Conservation (phyloP, 2,329 filamentous ascomycete species). For the Rhexocercosporidium sp. region DNA sequence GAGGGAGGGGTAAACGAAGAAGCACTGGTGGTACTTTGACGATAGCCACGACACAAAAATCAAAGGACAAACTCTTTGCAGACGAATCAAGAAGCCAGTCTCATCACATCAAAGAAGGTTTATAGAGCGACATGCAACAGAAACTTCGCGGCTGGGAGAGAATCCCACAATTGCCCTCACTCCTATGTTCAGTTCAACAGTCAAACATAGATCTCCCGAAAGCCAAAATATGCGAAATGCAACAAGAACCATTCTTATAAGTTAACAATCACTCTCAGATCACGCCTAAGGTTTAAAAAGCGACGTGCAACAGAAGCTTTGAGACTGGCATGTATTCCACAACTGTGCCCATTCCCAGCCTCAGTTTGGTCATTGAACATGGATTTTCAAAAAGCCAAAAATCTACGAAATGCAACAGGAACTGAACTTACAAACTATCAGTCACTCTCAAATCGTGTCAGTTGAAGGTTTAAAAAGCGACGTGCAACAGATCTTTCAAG, state of each 20-base stretch:
- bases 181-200: too few species aligned
- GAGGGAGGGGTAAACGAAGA: too few species aligned
- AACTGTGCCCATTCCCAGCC: too few species aligned
- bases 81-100: too few species aligned
- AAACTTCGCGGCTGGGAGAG: background rate
- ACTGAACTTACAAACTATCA: background rate
- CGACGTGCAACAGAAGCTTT: background rate
- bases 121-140: background rate
- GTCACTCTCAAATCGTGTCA: background rate
- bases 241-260: background rate
- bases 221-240: slow-evolving; percentile 1
- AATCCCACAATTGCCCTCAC: too few species aligned
- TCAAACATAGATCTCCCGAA: background rate
- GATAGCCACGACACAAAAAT: too few species aligned
- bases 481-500: background rate
- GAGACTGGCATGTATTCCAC: too few species aligned
- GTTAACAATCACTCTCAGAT: background rate
- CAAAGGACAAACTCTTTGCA: too few species aligned
- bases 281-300: background rate
- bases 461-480: background rate
- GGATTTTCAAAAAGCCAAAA: background rate
- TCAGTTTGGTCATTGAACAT: too few species aligned
- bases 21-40: too few species aligned
- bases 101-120: background rate
- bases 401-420: slow-evolving; percentile 1